Percentiles rank a stretch among this genome's conserved stretches.
Conservation (phyloP, 768 basidiomycete species). For the Tulasnella sp. region DNA sequence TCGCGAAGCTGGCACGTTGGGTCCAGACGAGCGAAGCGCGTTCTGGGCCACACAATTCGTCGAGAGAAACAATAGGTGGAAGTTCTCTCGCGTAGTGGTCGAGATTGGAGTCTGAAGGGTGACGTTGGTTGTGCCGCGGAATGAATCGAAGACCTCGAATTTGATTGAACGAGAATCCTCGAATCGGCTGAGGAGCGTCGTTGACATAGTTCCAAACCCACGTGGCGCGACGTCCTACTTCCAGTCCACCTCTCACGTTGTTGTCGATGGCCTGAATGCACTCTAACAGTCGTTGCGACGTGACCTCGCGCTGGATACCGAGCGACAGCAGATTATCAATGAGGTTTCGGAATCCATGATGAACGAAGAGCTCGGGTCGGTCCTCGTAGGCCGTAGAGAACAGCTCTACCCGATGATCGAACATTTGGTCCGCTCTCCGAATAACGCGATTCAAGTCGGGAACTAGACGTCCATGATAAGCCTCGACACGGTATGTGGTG, state of each 20-base stretch:
- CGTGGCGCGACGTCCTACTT: background rate
- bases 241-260: background rate
- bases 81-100: background rate
- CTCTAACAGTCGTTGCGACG: background rate
- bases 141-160: conserved; percentile 1
- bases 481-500: background rate
- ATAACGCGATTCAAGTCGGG: conserved; percentile 18
- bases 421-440: background rate
- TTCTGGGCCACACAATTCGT: background rate
- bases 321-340: background rate
- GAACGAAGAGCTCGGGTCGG: conserved; percentile 16
- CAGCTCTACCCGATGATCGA: conserved; percentile 7
- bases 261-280: background rate
- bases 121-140: background rate
- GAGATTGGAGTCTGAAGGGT: background rate
- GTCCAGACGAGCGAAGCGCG: conserved; percentile 14
- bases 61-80: background rate
- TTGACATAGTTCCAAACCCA: conserved; percentile 4
- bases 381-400: background rate
- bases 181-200: conserved; percentile 7
- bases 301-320: background rate
- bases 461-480: background rate
- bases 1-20: conserved; percentile 22
- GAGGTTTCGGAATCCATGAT: background rate
- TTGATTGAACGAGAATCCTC: background rate